Conservation (phyloP, 495 filamentous ascomycete species). For the Parathielavia appendiculata region DNA sequence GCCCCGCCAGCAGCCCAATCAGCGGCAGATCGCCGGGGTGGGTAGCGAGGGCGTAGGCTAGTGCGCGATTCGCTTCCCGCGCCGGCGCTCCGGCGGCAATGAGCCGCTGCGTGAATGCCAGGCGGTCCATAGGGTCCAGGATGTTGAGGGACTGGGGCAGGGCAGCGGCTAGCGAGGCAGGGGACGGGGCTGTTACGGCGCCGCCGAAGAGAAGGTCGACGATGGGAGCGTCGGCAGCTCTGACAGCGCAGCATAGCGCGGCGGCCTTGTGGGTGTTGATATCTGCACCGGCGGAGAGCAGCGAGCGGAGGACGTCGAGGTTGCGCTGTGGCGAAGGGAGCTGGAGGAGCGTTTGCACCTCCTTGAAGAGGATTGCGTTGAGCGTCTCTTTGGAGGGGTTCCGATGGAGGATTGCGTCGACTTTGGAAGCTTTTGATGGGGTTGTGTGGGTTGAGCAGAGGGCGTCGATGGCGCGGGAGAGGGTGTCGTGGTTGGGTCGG, state of each 20-base stretch:
- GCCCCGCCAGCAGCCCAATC: slow-evolving; percentile 34
- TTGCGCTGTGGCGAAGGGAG: slow-evolving; percentile 24
- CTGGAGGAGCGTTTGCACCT: slow-evolving; percentile 38
- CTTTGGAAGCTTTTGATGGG: slow-evolving; percentile 35
- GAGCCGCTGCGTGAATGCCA: slow-evolving; percentile 39
- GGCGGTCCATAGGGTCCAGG: slow-evolving; percentile 38
- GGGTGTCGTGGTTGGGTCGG: slow-evolving; percentile 31
- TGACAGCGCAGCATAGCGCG: slow-evolving; percentile 38
- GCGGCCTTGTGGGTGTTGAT: slow-evolving; percentile 41
- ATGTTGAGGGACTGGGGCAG: slow-evolving; percentile 44
- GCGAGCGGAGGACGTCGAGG: slow-evolving; percentile 30
- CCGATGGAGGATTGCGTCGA: slow-evolving; percentile 36
- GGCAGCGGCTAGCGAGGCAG: slow-evolving; percentile 33
- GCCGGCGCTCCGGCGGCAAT: slow-evolving; percentile 38
- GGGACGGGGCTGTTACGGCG: slow-evolving; percentile 24
- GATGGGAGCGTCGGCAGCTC: slow-evolving; percentile 34
- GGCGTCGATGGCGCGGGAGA: slow-evolving; percentile 31
- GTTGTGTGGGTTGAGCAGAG: slow-evolving; percentile 32
- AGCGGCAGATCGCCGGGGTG: slow-evolving; percentile 39
- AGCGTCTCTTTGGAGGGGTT: slow-evolving; percentile 33
- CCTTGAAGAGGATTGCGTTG: slow-evolving; percentile 34
- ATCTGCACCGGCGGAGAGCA: slow-evolving; percentile 43
- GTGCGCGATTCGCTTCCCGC: slow-evolving; percentile 39
- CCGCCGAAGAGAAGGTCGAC: slow-evolving; percentile 37
- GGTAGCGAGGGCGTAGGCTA: slow-evolving; percentile 39